These are phyloP conservation scores for Plasmopara halstedii DNA, from an alignment of 352 stramenopile genomes.

Conservation along the genomic window DNA sequence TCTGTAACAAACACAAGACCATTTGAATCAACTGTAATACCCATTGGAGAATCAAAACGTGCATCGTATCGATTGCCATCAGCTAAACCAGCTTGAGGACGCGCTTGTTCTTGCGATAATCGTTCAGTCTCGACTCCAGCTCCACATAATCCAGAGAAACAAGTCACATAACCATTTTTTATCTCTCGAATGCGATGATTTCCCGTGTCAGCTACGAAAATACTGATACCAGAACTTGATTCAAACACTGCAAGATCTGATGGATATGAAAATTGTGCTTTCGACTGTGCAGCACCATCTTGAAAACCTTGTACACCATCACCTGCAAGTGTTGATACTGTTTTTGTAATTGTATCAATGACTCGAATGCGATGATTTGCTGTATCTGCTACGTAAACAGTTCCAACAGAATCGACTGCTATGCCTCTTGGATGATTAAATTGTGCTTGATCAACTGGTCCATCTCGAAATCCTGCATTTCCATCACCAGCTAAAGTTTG, in stretches of 20 bases:
- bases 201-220: conserved; percentile 75
- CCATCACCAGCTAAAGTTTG: conserved; percentile 86
- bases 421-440: conserved; percentile 90
- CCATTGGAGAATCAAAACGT: conserved; percentile 90
- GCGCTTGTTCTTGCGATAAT: conserved; percentile 22
- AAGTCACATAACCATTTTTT: conserved; percentile 60
- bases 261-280: conserved; percentile 58
- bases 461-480: conserved; percentile 72
- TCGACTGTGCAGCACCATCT: conserved; percentile 32
- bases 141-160: conserved; percentile 85
- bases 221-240: conserved; percentile 16
- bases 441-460: conserved; percentile 37
- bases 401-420: conserved; percentile 84
- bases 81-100: conserved; percentile 79
- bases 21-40: conserved; percentile 69
- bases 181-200: conserved; percentile 82
- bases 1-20: conserved; percentile 92
- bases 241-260: conserved; percentile 62
- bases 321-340: conserved; percentile 49
- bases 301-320: conserved; percentile 36
- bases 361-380: conserved; percentile 90
- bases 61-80: conserved; percentile 76
- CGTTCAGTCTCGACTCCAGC: conserved; percentile 55
- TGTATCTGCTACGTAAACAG: conserved; percentile 94
- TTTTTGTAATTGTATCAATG: conserved; percentile 44